Percentiles rank a stretch among this genome's conserved stretches.
Conservation (phyloP, 2,329 filamentous ascomycete species). For the Colletotrichum somersetense region DNA sequence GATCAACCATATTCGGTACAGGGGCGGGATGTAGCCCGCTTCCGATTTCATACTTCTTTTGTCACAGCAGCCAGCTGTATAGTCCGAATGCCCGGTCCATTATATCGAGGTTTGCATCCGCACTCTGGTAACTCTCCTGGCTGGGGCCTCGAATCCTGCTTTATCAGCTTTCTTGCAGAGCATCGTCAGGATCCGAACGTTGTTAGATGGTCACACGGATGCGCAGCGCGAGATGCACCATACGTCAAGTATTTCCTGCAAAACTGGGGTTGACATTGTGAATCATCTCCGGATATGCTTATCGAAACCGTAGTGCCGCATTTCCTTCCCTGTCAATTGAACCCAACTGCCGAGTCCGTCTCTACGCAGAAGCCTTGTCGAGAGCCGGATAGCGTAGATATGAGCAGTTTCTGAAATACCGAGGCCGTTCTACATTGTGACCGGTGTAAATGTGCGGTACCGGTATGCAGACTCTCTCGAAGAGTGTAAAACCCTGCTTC, state of each 20-base stretch:
- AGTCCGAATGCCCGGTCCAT: background rate
- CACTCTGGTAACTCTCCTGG: background rate
- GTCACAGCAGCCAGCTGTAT: background rate
- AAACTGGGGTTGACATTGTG: background rate
- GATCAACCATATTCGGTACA: background rate
- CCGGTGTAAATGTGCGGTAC: background rate
- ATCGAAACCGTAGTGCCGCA: background rate
- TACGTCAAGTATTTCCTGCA: background rate
- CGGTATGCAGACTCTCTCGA: background rate
- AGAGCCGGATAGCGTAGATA: background rate
- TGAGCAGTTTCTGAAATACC: no score
- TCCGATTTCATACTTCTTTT: background rate
- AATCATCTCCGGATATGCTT: background rate
- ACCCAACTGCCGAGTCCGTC: background rate
- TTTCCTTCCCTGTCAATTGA: background rate
- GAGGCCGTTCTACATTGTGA: background rate
- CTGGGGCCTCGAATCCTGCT: background rate
- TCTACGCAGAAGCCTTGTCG: background rate
- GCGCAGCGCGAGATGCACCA: slow-evolving; percentile 8
- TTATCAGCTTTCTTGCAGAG: background rate
- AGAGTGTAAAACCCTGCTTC: background rate
- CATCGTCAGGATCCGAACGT: no score
- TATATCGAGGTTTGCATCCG: background rate
- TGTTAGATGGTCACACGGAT: background rate
- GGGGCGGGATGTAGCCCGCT: background rate